Evolutionary conservation across 2,329 filamentous ascomycete species (phyloP).

Genomic region (Teratosphaeria nubilosa): DNA sequence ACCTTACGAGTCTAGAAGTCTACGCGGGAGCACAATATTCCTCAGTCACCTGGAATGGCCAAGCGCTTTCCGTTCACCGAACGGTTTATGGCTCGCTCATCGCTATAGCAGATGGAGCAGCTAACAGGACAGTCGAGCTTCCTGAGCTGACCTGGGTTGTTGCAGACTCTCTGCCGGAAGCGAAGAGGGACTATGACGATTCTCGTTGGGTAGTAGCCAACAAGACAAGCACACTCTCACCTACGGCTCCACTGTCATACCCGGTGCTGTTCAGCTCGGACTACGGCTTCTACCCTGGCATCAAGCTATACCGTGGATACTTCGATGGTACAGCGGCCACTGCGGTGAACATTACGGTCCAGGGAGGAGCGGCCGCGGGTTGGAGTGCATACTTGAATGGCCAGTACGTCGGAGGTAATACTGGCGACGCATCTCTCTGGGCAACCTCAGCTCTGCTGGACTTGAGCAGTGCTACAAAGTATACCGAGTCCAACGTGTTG

Average conservation of each 20-base stretch:
- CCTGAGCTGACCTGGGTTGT: conserved; percentile 40
- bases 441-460: conserved; percentile 35
- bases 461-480: conserved; percentile 40
- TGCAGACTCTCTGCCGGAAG: conserved; percentile 41
- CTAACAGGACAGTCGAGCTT: conserved; percentile 20
- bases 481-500: conserved; percentile 34
- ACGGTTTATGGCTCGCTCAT: conserved; percentile 26
- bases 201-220: conserved; percentile 35
- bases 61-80: conserved; percentile 18
- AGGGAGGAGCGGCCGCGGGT: conserved; percentile 47
- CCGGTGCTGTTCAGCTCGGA: conserved; percentile 33
- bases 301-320: conserved; percentile 32
- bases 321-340: conserved; percentile 28
- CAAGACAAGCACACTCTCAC: conserved; percentile 27
- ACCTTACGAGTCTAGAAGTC: conserved; percentile 28
- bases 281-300: conserved; percentile 32
- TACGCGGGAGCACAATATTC: conserved; percentile 17
- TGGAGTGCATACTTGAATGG: conserved; percentile 51
- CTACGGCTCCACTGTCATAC: conserved; percentile 27
- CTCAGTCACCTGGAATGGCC: conserved; percentile 27
- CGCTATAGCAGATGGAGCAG: conserved; percentile 11
- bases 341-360: conserved; percentile 41
- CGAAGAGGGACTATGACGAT: conserved; percentile 33
- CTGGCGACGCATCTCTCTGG: conserved; percentile 38
- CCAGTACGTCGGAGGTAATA: conserved; percentile 45